A percentile compares a stretch with the other conserved stretches of the same genome.
Conservation (phyloP, 1,284 basidiomycete genomes). For the Irpex sp. region DNA sequence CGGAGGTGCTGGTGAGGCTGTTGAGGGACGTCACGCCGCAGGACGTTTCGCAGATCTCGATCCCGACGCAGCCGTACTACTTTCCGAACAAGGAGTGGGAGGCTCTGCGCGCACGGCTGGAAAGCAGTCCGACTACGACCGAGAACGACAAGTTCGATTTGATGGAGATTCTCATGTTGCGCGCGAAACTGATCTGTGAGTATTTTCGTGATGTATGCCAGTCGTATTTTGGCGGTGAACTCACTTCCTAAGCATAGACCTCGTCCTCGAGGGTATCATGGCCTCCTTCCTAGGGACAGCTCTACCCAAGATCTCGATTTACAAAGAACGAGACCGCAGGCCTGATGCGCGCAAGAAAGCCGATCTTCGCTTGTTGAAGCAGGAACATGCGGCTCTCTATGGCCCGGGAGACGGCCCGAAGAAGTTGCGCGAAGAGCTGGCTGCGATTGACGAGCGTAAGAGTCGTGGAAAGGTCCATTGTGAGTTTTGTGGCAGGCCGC, state of each 20-base stretch:
- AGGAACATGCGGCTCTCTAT: background rate
- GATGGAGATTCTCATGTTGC: background rate
- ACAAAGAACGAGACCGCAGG: background rate
- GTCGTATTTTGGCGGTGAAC: too few species aligned
- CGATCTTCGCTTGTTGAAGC: background rate
- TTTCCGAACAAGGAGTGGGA: background rate
- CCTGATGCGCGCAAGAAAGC: background rate
- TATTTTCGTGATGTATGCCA: background rate
- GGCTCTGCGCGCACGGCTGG: background rate
- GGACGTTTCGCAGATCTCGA: background rate
- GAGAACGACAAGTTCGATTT: background rate
- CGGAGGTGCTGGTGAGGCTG: background rate
- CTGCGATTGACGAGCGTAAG: background rate
- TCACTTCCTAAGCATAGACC: background rate
- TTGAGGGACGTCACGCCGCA: background rate
- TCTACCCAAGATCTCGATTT: background rate
- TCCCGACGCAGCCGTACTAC: background rate
- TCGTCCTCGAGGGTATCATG: background rate
- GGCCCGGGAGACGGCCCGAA: background rate
- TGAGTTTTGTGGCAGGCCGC: background rate
- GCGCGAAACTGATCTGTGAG: background rate
- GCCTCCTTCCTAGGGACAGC: background rate
- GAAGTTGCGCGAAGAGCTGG: background rate
- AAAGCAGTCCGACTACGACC: background rate
- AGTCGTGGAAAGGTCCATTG: background rate